Conservation (phyloP, 2,329 filamentous ascomycete species). For the Fonsecaea pugnacius region DNA sequence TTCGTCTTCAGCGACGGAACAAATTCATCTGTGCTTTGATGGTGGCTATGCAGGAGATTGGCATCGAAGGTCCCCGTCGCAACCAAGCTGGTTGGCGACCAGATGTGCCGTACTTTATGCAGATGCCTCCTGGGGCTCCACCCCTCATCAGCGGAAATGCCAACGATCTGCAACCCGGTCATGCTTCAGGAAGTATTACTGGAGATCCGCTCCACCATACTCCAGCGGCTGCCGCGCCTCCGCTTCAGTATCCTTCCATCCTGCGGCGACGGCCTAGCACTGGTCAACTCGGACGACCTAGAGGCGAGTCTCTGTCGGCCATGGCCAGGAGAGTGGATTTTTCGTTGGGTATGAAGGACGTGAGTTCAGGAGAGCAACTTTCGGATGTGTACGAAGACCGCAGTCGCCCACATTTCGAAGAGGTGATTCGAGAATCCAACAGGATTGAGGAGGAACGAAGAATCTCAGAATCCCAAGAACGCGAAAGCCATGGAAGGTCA, state of each 20-base stretch:
- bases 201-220: slow-evolving; percentile 33
- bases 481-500: slow-evolving; percentile 12
- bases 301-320: slow-evolving; percentile 61
- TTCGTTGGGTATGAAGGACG: slow-evolving; percentile 67
- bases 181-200: slow-evolving; percentile 42
- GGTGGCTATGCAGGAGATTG: slow-evolving; percentile 78
- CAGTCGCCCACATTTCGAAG: slow-evolving; percentile 42
- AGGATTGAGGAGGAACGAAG: slow-evolving; percentile 45
- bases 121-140: slow-evolving; percentile 53
- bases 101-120: slow-evolving; percentile 69
- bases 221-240: slow-evolving; percentile 11
- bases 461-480: slow-evolving; percentile 34
- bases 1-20: slow-evolving; percentile 87
- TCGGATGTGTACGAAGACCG: slow-evolving; percentile 69
- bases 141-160: slow-evolving; percentile 50
- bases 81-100: slow-evolving; percentile 70
- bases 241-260: slow-evolving; percentile 55
- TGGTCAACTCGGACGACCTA: slow-evolving; percentile 48
- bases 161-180: slow-evolving; percentile 50
- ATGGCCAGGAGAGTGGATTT: slow-evolving; percentile 71
- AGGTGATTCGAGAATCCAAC: slow-evolving; percentile 47
- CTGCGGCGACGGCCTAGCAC: slow-evolving; percentile 56
- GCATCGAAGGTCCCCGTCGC: slow-evolving; percentile 81
- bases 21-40: slow-evolving; percentile 93
- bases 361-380: slow-evolving; percentile 62